phyloP scores from a whole-genome alignment of 2,329 filamentous ascomycete species.

The Aspergillus brunneoviolaceus region DNA sequence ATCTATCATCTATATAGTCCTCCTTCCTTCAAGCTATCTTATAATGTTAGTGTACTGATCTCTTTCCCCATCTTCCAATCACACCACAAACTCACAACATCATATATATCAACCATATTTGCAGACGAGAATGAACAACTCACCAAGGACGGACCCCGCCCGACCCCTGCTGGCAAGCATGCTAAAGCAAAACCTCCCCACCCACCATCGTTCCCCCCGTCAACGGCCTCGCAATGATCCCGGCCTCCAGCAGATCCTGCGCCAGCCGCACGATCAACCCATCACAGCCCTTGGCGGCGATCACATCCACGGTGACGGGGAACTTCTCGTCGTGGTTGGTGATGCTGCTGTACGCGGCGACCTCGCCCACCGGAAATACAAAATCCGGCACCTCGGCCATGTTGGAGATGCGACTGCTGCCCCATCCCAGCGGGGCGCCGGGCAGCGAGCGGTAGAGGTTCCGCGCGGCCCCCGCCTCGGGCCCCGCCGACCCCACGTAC shows the following conservation, averaged over 20 bases:
- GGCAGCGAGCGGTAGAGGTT: conserved; percentile 48
- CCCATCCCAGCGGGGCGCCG: conserved; percentile 49
- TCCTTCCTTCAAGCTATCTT: no score
- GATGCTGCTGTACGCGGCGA: conserved; percentile 25
- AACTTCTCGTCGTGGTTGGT: conserved; percentile 52
- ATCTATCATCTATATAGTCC: no score
- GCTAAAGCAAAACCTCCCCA: background rate
- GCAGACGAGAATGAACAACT: background rate
- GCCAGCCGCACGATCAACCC: conserved; percentile 57
- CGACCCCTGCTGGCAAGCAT: background rate
- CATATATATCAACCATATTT: background rate
- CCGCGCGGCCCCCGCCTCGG: conserved; percentile 38
- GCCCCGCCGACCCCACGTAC: conserved; percentile 47
- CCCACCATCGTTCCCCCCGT: conserved; percentile 1
- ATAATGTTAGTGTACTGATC: no score
- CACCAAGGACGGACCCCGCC: background rate
- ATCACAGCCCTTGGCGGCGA: conserved; percentile 62
- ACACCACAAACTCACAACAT: no score
- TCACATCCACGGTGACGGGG: conserved; percentile 58
- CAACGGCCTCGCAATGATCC: conserved; percentile 32
- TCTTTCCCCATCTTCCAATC: no score
- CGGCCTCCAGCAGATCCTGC: conserved; percentile 51
- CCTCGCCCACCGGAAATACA: conserved; percentile 47
- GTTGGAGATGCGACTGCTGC: conserved; percentile 31
- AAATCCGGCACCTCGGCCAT: conserved; percentile 43